Evolutionary conservation across 2,329 filamentous ascomycete species (phyloP), one percentile per base, ranked within the genome.

Genomic region (Scopulariopsis brevicaulis): DNA sequence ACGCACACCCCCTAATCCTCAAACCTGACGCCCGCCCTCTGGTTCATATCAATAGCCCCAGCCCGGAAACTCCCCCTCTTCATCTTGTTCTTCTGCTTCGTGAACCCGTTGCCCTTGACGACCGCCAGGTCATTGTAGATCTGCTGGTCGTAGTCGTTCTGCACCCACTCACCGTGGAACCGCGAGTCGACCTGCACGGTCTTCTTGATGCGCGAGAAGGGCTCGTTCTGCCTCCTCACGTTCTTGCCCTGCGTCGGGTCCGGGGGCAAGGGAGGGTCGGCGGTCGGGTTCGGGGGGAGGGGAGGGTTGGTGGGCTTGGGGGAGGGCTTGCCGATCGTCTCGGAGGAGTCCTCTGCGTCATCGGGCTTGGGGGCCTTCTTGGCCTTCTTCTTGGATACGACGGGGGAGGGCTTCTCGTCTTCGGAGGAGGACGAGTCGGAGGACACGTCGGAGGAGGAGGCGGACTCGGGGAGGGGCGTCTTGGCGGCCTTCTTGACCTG

Each of bases 1-100:
- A 15, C 12, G 12, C n/a, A 4, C 37, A 3, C 37, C 46, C 7
- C 22, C 63, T 82, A 96, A 66, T 96, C 89, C 2, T 96, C 91
- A 72, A 99, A 99, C 76, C 96, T 96, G 76, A 96, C 88, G 59
- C 89, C 87, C 73, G 93, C 92, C 63, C 87, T 87, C 22, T 86
- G 84, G 15, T 80, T 74, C 57, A 93, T 88, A 69, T 99, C 92
- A 66, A 99, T 96, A 56, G 81, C 73, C 7, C 94, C 94, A 52
- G 94, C 94, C 54, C 88, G 85, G 79, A 96, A 99, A 63, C 87
- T 90, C 55, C 94, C 94, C 65, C 85, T 81, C 80, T 91, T 92
- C 81, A 91, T 94, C 80, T 99, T 99, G 76, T 99, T 99, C 85
- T 99, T 99, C 78, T 97, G 94, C 79, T 99, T 99, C 60, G 93